Evolutionary conservation across 495 filamentous ascomycete genomes (phyloP).

Genomic region (Tuber calosporum): DNA sequence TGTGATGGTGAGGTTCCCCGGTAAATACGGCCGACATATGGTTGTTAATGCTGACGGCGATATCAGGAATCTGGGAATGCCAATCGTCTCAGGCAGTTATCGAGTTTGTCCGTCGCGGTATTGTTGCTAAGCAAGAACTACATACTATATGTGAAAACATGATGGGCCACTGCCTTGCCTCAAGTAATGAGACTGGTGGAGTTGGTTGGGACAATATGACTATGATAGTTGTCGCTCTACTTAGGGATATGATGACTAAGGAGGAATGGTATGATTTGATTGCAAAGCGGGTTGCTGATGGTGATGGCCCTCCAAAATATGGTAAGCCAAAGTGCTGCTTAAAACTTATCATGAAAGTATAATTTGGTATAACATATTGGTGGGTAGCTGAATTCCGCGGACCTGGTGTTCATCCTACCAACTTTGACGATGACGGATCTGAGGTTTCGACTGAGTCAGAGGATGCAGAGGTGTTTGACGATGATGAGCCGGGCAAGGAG

Average conservation of each 20-base stretch:
- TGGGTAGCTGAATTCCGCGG: slow-evolving; percentile 88
- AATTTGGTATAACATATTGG: slow-evolving; percentile 49
- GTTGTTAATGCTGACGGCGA: slow-evolving; percentile 40
- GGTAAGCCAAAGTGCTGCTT: slow-evolving; percentile 57
- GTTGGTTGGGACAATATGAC: slow-evolving; percentile 99
- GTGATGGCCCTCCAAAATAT: slow-evolving; percentile 98
- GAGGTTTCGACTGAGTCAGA: slow-evolving; percentile 78
- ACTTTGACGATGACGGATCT: slow-evolving; percentile 63
- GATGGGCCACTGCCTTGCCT: slow-evolving; percentile 98
- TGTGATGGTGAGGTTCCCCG: slow-evolving; percentile 70
- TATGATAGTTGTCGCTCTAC: slow-evolving; percentile 81
- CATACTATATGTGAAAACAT: slow-evolving; percentile 96
- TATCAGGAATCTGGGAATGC: slow-evolving; percentile 94
- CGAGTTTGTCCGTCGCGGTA: slow-evolving; percentile 91
- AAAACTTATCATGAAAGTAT: slow-evolving; percentile 42
- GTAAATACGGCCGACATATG: neutral
- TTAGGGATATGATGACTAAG: slow-evolving; percentile 74
- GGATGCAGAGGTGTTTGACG: slow-evolving; percentile 86
- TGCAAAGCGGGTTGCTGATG: slow-evolving; percentile 85
- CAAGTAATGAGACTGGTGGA: slow-evolving; percentile 92
- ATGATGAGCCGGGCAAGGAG: slow-evolving; percentile 58
- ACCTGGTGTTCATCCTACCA: slow-evolving; percentile 70
- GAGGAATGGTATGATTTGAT: slow-evolving; percentile 97
- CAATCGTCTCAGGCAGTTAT: slow-evolving; percentile 95
- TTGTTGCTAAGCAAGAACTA: slow-evolving; percentile 88